phyloP scores from a whole-genome alignment of 257 asterid genomes.

The Fraxinus cuspidata region DNA sequence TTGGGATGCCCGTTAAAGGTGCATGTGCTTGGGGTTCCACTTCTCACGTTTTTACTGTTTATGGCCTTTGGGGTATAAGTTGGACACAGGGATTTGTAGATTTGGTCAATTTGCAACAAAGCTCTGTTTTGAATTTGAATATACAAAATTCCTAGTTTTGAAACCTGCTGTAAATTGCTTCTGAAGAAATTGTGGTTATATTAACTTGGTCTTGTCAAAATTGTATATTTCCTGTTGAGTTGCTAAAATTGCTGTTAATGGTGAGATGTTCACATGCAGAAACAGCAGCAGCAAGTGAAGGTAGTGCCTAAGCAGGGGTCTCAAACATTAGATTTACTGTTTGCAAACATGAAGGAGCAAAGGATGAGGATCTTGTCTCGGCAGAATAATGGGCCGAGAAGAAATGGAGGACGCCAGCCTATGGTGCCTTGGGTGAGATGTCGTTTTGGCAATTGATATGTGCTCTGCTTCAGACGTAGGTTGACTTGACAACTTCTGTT shows the following conservation, averaged over 20 bases:
- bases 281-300: too few species aligned
- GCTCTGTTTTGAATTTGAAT: background rate
- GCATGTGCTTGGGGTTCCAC: background rate
- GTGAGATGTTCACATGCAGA: too few species aligned
- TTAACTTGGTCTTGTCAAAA: too few species aligned
- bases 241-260: too few species aligned
- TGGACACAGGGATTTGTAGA: background rate
- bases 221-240: too few species aligned
- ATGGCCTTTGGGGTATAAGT: background rate
- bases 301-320: constrained; percentile 20
- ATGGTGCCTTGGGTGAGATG: constrained; percentile 74
- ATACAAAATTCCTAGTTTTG: too few species aligned
- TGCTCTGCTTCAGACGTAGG: background rate
- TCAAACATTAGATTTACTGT: constrained; percentile 78
- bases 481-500: background rate
- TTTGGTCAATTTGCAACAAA: background rate
- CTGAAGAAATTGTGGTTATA: background rate
- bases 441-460: constrained; percentile 43
- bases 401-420: constrained; percentile 55
- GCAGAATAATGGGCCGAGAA: constrained; percentile 42
- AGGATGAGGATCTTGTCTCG: constrained; percentile 60
- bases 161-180: too few species aligned
- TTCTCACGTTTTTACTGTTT: background rate
- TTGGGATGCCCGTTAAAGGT: too few species aligned
- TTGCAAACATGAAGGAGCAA: constrained; percentile 88